phyloP scores from a whole-genome alignment of 176 grass and related monocot species.

The Avena insularis region DNA sequence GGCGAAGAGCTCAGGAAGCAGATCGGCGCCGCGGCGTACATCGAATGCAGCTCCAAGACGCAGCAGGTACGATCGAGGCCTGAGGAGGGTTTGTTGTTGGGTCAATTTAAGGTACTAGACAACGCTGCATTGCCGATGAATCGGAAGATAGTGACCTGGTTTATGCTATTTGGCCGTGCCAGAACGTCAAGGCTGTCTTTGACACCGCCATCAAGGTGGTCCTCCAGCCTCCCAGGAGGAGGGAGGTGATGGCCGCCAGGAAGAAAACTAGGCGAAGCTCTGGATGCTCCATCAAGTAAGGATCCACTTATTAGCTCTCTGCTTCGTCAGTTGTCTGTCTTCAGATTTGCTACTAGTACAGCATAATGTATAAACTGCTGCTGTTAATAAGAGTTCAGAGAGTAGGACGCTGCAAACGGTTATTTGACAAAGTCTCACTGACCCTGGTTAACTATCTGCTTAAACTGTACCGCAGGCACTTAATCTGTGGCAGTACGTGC shows the following conservation, averaged over 20 bases:
- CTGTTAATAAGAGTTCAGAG: not conserved
- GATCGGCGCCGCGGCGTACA: constrained; percentile 84
- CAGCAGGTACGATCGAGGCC: constrained; percentile 53
- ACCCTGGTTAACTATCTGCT: not conserved
- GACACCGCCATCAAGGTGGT: constrained; percentile 96
- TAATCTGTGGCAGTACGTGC: constrained; percentile 63
- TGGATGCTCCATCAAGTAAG: constrained; percentile 81
- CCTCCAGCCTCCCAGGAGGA: constrained; percentile 83
- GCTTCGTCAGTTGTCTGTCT: too few species aligned
- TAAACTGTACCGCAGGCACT: constrained; percentile 39
- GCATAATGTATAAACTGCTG: not conserved
- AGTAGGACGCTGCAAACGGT: not conserved
- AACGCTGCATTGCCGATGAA: not conserved
- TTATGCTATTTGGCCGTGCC: constrained; percentile 7
- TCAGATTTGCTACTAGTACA: not conserved
- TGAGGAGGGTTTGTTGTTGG: not conserved
- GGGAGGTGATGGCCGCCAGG: constrained; percentile 60
- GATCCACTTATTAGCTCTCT: too few species aligned
- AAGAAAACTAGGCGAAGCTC: constrained; percentile 71
- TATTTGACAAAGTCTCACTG: too few species aligned
- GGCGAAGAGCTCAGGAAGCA: constrained; percentile 90
- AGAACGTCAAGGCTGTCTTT: constrained; percentile 94
- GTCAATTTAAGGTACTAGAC: not conserved
- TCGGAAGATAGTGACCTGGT: not conserved
- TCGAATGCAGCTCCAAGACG: constrained; percentile 91